These are phyloP conservation scores for Jatropha podagrica DNA, from an alignment of 441 rosid species.

Conservation along the genomic window DNA sequence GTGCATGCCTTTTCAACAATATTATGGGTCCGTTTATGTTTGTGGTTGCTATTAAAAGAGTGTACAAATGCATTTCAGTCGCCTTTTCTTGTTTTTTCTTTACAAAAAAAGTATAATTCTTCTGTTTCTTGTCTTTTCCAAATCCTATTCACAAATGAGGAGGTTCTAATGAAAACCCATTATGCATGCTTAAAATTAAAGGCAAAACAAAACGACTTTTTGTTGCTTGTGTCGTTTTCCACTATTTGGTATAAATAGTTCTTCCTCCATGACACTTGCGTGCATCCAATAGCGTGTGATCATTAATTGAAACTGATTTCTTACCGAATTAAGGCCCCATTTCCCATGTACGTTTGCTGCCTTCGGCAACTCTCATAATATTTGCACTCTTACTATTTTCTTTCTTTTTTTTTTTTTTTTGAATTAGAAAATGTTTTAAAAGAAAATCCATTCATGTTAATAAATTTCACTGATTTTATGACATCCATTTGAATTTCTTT, in stretches of 20 bases:
- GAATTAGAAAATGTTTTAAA: too few species aligned
- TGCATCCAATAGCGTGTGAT: background rate
- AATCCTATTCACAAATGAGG: background rate
- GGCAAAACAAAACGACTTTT: background rate
- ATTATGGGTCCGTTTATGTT: background rate
- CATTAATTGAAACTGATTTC: background rate
- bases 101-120: background rate
- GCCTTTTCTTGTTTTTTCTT: background rate
- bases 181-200: background rate
- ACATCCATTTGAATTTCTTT: background rate
- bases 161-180: background rate
- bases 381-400: background rate
- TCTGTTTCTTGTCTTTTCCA: background rate
- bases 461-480: background rate
- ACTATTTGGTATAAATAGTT: background rate
- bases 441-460: too few species aligned
- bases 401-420: too few species aligned
- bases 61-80: background rate
- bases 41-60: background rate
- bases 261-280: background rate
- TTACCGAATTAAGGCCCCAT: background rate
- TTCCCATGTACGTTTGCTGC: background rate
- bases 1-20: background rate
- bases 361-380: too few species aligned
- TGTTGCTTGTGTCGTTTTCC: slow-evolving; percentile 7